Percentiles rank a stretch among this genome's conserved stretches.
Conservation (phyloP, 352 stramenopile genomes). For the Phytophthora citricola region DNA sequence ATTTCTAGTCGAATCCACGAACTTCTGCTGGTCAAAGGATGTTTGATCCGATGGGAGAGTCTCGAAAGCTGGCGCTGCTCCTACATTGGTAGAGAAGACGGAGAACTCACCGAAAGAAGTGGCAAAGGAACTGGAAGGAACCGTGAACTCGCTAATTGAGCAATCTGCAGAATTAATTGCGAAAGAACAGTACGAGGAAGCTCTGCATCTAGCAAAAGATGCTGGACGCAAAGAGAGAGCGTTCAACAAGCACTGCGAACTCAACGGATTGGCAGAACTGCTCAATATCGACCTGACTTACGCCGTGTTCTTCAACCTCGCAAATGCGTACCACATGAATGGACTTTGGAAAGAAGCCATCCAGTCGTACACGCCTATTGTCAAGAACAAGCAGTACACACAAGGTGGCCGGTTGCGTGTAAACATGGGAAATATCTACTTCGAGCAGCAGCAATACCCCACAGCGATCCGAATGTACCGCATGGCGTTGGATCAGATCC, state of each 20-base stretch:
- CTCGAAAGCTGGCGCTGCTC: constrained; percentile 74
- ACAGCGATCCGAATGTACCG: constrained; percentile 97
- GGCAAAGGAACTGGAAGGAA: constrained; percentile 90
- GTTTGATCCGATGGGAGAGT: constrained; percentile 93
- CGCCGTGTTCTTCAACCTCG: constrained; percentile 95
- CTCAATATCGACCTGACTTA: constrained; percentile 96
- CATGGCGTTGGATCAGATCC: constrained; percentile 98
- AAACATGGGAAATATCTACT: constrained; percentile 99
- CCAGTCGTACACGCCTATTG: constrained; percentile 94
- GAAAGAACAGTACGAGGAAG: constrained; percentile 80
- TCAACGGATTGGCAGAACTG: constrained; percentile 86
- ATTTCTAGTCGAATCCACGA: constrained; percentile 72
- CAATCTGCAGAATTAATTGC: constrained; percentile 84
- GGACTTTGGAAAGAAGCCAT: constrained; percentile 95
- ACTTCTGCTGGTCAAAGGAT: constrained; percentile 71
- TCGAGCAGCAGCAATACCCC: constrained; percentile 93
- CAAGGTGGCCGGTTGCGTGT: constrained; percentile 92
- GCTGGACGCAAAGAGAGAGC: constrained; percentile 90
- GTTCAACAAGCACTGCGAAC: constrained; percentile 93
- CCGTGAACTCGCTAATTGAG: constrained; percentile 94
- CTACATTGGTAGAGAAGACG: constrained; percentile 88
- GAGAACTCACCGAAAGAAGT: constrained; percentile 94
- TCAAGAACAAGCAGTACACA: constrained; percentile 97
- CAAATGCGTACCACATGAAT: constrained; percentile 94
- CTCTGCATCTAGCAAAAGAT: constrained; percentile 90